A percentile compares a stretch with the other conserved stretches of the same genome.
Evolutionary conservation across 2,329 filamentous ascomycete species (phyloP).

Genomic region (Trichothecium roseum): DNA sequence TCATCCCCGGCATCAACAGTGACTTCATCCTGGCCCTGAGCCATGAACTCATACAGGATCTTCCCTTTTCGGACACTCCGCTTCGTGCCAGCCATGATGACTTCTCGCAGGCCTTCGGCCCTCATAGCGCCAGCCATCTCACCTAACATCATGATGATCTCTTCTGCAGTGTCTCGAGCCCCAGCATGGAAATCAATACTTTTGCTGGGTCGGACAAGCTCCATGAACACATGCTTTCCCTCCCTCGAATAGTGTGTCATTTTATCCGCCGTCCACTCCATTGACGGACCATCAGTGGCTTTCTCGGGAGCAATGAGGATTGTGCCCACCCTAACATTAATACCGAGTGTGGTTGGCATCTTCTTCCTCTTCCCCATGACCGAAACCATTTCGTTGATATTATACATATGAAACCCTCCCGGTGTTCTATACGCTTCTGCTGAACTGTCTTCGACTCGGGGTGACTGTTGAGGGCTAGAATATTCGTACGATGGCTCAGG

Average conservation of each 20-base stretch:
- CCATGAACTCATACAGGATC: conserved; percentile 91
- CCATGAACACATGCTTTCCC: conserved; percentile 94
- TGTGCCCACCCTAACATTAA: conserved; percentile 77
- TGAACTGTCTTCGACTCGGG: conserved; percentile 13
- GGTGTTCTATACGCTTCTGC: conserved; percentile 47
- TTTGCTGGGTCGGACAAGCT: conserved; percentile 84
- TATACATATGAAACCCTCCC: conserved; percentile 86
- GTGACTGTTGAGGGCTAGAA: no score
- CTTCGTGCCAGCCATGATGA: conserved; percentile 69
- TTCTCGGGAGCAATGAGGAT: conserved; percentile 89
- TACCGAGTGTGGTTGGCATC: conserved; percentile 93
- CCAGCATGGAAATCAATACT: conserved; percentile 96
- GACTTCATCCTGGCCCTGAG: conserved; percentile 92
- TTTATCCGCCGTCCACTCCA: conserved; percentile 90
- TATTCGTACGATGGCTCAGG: conserved; percentile 2
- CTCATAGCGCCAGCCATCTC: conserved; percentile 80
- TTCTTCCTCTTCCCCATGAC: conserved; percentile 96
- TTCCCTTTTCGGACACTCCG: conserved; percentile 67
- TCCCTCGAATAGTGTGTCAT: conserved; percentile 97
- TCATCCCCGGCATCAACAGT: conserved; percentile 86
- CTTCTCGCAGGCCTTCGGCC: conserved; percentile 75
- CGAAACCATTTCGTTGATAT: conserved; percentile 96
- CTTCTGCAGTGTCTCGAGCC: conserved; percentile 89
- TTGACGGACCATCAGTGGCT: conserved; percentile 67
- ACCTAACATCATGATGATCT: conserved; percentile 80